Percentiles rank a stretch among this genome's conserved stretches.
Evolutionary conservation across 305 asterid species (phyloP).

Genomic region (Fraxinus angustifolia): DNA sequence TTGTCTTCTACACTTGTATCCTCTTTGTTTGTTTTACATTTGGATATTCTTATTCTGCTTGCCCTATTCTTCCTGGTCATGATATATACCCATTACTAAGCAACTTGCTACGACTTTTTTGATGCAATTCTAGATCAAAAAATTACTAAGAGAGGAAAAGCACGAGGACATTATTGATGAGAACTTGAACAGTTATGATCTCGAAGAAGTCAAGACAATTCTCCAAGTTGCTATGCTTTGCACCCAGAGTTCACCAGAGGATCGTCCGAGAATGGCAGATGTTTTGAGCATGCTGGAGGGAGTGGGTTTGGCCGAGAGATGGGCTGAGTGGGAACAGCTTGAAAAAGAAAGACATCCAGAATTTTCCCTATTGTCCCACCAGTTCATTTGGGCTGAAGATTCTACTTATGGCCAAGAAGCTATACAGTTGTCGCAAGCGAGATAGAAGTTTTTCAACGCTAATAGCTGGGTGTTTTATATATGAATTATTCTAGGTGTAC

Average conservation of each 20-base stretch:
- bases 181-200: slow-evolving; percentile 45
- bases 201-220: slow-evolving; percentile 60
- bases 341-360: slow-evolving; percentile 57
- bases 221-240: slow-evolving; percentile 89
- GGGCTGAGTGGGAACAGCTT: slow-evolving; percentile 94
- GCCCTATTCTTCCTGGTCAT: background rate
- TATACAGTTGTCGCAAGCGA: slow-evolving; percentile 75
- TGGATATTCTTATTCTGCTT: background rate
- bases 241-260: slow-evolving; percentile 73
- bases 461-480: no score
- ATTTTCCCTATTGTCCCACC: slow-evolving; percentile 44
- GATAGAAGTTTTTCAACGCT: slow-evolving; percentile 28
- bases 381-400: slow-evolving; percentile 67
- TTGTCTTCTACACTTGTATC: background rate
- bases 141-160: slow-evolving; percentile 61
- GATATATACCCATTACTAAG: background rate
- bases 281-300: slow-evolving; percentile 76
- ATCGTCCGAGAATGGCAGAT: slow-evolving; percentile 70
- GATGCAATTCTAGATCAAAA: slow-evolving; percentile 52
- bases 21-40: background rate
- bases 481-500: no score
- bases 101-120: background rate
- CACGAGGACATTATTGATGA: slow-evolving; percentile 60
- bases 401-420: slow-evolving; percentile 76
- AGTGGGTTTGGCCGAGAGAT: slow-evolving; percentile 73